Percentiles rank a stretch among this genome's conserved stretches.
Evolutionary conservation across 2,329 filamentous ascomycete species (phyloP).

Genomic region (Ophiostoma himal-ulmi): DNA sequence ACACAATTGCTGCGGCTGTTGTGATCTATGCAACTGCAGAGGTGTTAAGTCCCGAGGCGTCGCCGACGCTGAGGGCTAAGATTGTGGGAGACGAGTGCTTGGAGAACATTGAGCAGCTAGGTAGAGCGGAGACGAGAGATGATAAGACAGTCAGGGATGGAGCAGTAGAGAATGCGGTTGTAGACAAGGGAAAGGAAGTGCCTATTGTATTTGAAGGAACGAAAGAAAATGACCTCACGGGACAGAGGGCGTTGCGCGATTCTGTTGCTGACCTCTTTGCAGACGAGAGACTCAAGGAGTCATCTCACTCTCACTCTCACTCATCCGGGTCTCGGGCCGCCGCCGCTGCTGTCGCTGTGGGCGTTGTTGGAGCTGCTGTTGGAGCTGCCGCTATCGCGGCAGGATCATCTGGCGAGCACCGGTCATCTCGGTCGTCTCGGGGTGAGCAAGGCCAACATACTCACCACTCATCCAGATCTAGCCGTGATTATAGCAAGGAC

Average conservation of each 20-base stretch:
- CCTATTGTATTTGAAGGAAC: background rate
- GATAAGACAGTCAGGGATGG: background rate
- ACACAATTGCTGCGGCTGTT: constrained; percentile 49
- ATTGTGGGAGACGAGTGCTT: constrained; percentile 19
- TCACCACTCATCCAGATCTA: constrained; percentile 36
- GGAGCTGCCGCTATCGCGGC: background rate
- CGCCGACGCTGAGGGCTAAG: constrained; percentile 31
- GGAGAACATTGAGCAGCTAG: constrained; percentile 20
- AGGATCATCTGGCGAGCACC: constrained; percentile 12
- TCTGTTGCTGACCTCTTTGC: constrained; percentile 51
- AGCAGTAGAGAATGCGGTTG: constrained; percentile 28
- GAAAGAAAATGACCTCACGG: constrained; percentile 26
- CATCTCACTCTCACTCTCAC: constrained; percentile 28
- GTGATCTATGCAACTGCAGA: constrained; percentile 49
- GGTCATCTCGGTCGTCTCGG: constrained; percentile 32
- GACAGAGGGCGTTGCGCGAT: constrained; percentile 37
- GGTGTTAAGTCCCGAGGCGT: constrained; percentile 39
- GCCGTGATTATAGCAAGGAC: constrained; percentile 33
- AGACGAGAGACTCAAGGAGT: constrained; percentile 44
- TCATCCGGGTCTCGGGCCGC: constrained; percentile 7
- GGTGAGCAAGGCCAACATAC: constrained; percentile 39
- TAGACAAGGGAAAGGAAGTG: background rate
- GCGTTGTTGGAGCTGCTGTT: background rate
- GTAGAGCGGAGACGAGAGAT: constrained; percentile 25
- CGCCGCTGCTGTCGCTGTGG: background rate